Percentiles rank a stretch among this genome's conserved stretches.
Evolutionary conservation across 805 yeast species (phyloP).

Genomic region (Metschnikowia continentalis): DNA sequence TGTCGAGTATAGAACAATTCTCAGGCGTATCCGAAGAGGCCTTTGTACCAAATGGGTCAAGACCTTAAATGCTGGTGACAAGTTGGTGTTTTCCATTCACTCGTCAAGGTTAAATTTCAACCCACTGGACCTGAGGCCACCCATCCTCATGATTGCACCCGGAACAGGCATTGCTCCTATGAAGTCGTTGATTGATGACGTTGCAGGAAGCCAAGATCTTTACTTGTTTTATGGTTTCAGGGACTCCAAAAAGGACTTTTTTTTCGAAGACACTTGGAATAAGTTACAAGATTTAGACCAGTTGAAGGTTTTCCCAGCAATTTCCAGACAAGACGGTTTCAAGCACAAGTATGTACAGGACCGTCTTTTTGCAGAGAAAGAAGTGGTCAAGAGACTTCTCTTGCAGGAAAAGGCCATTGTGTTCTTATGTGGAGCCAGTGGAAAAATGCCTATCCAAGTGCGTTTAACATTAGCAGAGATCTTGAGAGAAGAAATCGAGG

Average conservation of each 20-base stretch:
- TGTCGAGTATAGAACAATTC: slow-evolving; percentile 80
- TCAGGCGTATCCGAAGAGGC: slow-evolving; percentile 73
- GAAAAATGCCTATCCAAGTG: slow-evolving; percentile 89
- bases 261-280: slow-evolving; percentile 57
- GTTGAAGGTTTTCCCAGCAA: slow-evolving; percentile 38
- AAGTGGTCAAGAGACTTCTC: slow-evolving; percentile 49
- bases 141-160: slow-evolving; percentile 76
- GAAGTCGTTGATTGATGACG: slow-evolving; percentile 57
- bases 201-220: slow-evolving; percentile 29
- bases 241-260: slow-evolving; percentile 56
- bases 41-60: slow-evolving; percentile 77
- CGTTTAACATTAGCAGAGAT: slow-evolving; percentile 72
- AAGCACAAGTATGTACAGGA: slow-evolving; percentile 70
- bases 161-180: slow-evolving; percentile 98
- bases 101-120: slow-evolving; percentile 39
- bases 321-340: slow-evolving; percentile 46
- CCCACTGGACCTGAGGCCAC: slow-evolving; percentile 17
- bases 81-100: slow-evolving; percentile 49
- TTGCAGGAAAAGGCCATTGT: slow-evolving; percentile 54
- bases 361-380: slow-evolving; percentile 49
- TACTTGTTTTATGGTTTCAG: slow-evolving; percentile 76
- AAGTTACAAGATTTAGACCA: slow-evolving; percentile 26
- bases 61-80: slow-evolving; percentile 43
- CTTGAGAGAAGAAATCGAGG: slow-evolving; percentile 42
- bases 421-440: slow-evolving; percentile 89